Conservation (phyloP, 176 grass and related monocot species). For the Neostapfia colusana region DNA sequence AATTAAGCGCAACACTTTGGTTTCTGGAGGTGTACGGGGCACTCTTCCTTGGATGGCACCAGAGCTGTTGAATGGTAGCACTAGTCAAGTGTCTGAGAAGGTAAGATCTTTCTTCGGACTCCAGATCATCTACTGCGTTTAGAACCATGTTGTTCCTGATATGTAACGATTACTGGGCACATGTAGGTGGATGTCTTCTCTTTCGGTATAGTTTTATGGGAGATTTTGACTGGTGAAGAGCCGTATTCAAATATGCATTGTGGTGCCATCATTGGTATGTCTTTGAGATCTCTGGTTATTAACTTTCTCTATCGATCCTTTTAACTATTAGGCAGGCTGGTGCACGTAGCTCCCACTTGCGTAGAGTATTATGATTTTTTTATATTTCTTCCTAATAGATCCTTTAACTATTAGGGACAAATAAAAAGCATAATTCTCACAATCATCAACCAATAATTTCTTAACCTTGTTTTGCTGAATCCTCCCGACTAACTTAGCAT, state of each 20-base stretch:
- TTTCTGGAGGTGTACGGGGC: conserved; percentile 95
- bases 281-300: conserved; percentile 3
- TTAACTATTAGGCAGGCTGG: background rate
- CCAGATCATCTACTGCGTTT: conserved; percentile 5
- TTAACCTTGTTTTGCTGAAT: background rate
- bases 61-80: conserved; percentile 95
- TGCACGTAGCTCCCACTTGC: too few species aligned
- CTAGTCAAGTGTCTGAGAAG: conserved; percentile 86
- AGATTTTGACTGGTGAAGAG: conserved; percentile 90
- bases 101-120: conserved; percentile 43
- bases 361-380: too few species aligned
- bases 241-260: conserved; percentile 96
- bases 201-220: conserved; percentile 93
- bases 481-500: conserved; percentile 25
- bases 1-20: conserved; percentile 96
- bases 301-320: background rate
- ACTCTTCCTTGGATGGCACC: conserved; percentile 99
- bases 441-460: background rate
- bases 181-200: conserved; percentile 94
- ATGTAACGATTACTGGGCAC: background rate
- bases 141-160: background rate
- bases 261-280: conserved; percentile 88
- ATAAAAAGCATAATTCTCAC: background rate
- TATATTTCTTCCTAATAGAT: too few species aligned
- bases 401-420: background rate